Base-by-base conservation (phyloP, 2,329 filamentous ascomycete species). In the Colletotrichum costaricense region DNA sequence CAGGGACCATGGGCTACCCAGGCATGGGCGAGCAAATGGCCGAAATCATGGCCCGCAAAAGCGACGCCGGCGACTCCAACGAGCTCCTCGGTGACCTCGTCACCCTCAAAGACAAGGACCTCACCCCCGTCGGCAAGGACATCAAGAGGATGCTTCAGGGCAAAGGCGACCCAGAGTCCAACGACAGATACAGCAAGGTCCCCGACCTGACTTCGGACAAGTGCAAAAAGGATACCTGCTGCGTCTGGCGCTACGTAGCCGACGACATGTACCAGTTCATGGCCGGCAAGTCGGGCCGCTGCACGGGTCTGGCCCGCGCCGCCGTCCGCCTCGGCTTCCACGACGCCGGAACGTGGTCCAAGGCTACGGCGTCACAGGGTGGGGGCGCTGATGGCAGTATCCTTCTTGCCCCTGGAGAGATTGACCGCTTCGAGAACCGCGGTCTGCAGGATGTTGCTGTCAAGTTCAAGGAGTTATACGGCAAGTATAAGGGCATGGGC, bases 321-420 rank as follows among this genome's bases (percentile, higher is more conserved):
- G 85, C 86, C 14, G 81, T 88, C 49, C 84, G 86, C 4, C 80
- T 87, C 52, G 86, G 85, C 19, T 88, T 88, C 77, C 86, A 88
- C 74, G 86, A 88, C 73, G 84, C 86, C 2, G 86, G 81, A 1
- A 80, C 82, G 46, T 87, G 85, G 85, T 83, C 83, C 55, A 83
- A 82, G 65, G 75, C 77, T 6, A 80, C 80, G 0, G 74, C 78
- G 0, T 79, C 79, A 8, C 72, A 75, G 68, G 72, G 73, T 22
- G 85, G 85, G 19, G 86, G 86, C 14, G 86, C 86, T 6, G 86
- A 88, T 65, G 86, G 86, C 4, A 85, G 82, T 22, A 80, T 88
- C 55, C 80, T 86, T 42, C 79, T 87, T 28, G 78, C 78, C 1
- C 54, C 78, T 9, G 79, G 81, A 63, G 84, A 87, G 73, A 77